Conservation (phyloP, 2,329 filamentous ascomycete genomes). For the Allantophomopsis lycopodina region DNA sequence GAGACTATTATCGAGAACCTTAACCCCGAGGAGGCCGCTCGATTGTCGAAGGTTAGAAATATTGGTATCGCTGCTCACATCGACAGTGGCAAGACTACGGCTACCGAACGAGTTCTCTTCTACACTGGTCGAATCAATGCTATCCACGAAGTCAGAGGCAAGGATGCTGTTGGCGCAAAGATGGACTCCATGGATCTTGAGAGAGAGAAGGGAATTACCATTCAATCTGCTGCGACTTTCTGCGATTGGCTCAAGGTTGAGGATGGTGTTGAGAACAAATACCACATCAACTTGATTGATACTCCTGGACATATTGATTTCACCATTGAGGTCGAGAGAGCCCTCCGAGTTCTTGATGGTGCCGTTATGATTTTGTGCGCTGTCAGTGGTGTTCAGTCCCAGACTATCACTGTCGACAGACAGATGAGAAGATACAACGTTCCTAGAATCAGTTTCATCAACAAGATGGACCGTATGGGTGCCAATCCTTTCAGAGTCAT, state of each 20-base stretch:
- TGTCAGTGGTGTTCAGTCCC: constrained; percentile 91
- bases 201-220: constrained; percentile 96
- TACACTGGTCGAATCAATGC: constrained; percentile 95
- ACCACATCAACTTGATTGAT: constrained; percentile 97
- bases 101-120: constrained; percentile 91
- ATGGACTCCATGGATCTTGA: constrained; percentile 99
- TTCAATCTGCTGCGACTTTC: constrained; percentile 95
- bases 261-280: constrained; percentile 73
- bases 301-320: constrained; percentile 98
- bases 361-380: constrained; percentile 98
- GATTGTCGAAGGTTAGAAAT: constrained; percentile 75
- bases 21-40: constrained; percentile 56
- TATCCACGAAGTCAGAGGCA: constrained; percentile 92
- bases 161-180: constrained; percentile 91
- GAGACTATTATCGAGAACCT: constrained; percentile 14
- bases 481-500: constrained; percentile 96
- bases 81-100: constrained; percentile 95
- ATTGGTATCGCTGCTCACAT: constrained; percentile 99
- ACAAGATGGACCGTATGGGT: constrained; percentile 99
- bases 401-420: constrained; percentile 95
- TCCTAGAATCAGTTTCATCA: constrained; percentile 88
- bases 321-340: constrained; percentile 95
- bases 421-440: constrained; percentile 99
- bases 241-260: constrained; percentile 91
- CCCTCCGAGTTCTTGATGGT: constrained; percentile 85